Evolutionary conservation across 2,329 filamentous ascomycete genomes (phyloP), one percentile per base, ranked within the genome.

Genomic region (Ophiostoma montium): DNA sequence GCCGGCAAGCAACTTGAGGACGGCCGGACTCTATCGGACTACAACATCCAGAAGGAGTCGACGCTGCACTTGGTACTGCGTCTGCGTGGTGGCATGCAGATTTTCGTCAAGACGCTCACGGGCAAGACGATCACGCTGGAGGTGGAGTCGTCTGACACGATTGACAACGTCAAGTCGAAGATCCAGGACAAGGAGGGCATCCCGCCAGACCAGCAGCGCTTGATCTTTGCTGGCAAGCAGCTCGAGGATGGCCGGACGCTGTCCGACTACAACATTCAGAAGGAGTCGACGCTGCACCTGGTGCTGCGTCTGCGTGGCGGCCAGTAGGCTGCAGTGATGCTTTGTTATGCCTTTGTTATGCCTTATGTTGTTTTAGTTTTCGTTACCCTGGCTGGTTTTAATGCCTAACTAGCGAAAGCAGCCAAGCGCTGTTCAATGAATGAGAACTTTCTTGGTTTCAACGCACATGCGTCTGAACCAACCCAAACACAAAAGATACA

Each of bases 21-120:
- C 58, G 89, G 89, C 45, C 85, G 89, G 19, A 95, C 89, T 1
- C 73, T 95, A 0, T 84, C 79, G 46, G 90, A 95, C 65, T 95
- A 95, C 79, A 95, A 95, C 72, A 95, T 95, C 43, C 90, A 96
- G 67, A 90, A 90, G 70, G 86, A 90, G 62, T 85, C 80, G 1
- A 90, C 86, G 0, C 74, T 90, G 1, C 85, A 90, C 64, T 64
- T 90, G 50, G 85, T 90, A 43, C 80, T 90, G 21, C 82, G 85
- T 62, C 78, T 90, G 6, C 83, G 84, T 68, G 84, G 84, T 74
- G 84, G 84, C 67, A 86, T 85, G 82, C 75, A 82, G 11, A 82
- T 82, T 54, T 83, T 84, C 57, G 80, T 83, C 58, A 85, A 81
- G 71, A 83, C 78, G 3, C 62, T 84, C 41, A 83, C 79, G 1